Percentiles rank a stretch among this genome's conserved stretches.
These are phyloP conservation scores for Backusella macrospora DNA, from an alignment of 192 early-diverging fungal species.

Conservation along the genomic window DNA sequence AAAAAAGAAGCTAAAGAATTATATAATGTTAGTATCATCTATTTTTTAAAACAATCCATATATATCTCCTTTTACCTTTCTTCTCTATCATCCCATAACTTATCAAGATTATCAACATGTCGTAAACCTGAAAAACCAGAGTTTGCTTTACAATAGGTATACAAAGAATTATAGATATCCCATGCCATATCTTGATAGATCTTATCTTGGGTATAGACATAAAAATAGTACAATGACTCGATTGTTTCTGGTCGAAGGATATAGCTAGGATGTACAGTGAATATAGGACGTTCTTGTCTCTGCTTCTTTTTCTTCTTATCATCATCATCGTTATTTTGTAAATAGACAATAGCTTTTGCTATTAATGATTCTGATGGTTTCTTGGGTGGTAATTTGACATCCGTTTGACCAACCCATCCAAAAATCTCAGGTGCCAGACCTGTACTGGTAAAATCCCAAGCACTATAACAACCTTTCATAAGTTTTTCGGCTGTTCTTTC, in stretches of 20 bases:
- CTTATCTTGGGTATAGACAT: slow-evolving; percentile 69
- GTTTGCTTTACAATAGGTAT: slow-evolving; percentile 48
- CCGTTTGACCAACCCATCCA: slow-evolving; percentile 26
- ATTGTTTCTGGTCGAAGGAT: slow-evolving; percentile 57
- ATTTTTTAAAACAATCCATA: neutral
- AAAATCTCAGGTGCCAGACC: slow-evolving; percentile 57
- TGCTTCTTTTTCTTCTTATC: slow-evolving; percentile 8
- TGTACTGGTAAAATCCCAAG: slow-evolving; percentile 48
- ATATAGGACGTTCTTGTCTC: neutral
- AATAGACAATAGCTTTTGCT: neutral
- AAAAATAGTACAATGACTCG: slow-evolving; percentile 74
- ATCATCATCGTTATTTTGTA: neutral
- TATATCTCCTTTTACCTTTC: slow-evolving; percentile 46
- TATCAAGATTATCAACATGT: slow-evolving; percentile 36
- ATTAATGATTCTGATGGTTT: neutral
- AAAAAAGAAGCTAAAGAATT: slow-evolving; percentile 73
- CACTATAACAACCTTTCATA: slow-evolving; percentile 50
- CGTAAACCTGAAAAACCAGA: slow-evolving; percentile 54
- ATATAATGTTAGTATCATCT: neutral
- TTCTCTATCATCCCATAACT: slow-evolving; percentile 48
- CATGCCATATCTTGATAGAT: slow-evolving; percentile 71
- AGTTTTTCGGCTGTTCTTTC: slow-evolving; percentile 42
- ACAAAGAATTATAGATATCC: slow-evolving; percentile 58
- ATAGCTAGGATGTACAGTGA: slow-evolving; percentile 6
- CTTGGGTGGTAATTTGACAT: neutral